Evolutionary conservation across 2,329 filamentous ascomycete species (phyloP).

Genomic region (Chaetothyriales sp.): DNA sequence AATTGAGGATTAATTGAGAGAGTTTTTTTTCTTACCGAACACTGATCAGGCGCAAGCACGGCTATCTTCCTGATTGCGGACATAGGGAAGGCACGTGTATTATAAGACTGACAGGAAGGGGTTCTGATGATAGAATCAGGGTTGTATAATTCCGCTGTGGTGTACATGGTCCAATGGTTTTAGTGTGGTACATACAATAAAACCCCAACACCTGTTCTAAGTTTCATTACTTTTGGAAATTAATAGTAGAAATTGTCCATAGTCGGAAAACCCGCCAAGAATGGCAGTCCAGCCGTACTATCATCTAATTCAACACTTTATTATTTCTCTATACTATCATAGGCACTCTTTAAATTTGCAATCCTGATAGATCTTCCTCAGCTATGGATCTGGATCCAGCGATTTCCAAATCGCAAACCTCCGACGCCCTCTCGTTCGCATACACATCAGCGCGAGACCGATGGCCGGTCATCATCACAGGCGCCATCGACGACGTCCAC

Average conservation of each 20-base stretch:
- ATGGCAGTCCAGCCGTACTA: neutral
- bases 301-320: neutral
- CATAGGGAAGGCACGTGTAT: neutral
- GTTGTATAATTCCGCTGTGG: too few relatives aligned
- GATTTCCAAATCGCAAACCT: slow-evolving; percentile 57
- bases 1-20: neutral
- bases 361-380: too few relatives aligned
- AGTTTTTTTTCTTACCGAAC: neutral
- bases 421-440: slow-evolving; percentile 75
- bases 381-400: slow-evolving; percentile 7
- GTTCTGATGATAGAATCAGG: too few relatives aligned
- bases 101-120: neutral
- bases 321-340: neutral
- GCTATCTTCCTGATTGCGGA: neutral
- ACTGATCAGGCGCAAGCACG: neutral
- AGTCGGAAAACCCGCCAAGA: neutral
- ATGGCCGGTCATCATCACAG: slow-evolving; percentile 90
- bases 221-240: neutral
- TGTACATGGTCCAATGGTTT: too few relatives aligned
- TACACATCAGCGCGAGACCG: slow-evolving; percentile 70
- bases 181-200: too few relatives aligned
- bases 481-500: slow-evolving; percentile 89
- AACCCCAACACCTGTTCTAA: too few relatives aligned
- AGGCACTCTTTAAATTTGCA: neutral
- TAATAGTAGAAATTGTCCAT: neutral